A percentile compares a stretch with the other conserved stretches of the same genome.
Conservation (phyloP, 129 eudicot species). For the Artemisia annua region DNA sequence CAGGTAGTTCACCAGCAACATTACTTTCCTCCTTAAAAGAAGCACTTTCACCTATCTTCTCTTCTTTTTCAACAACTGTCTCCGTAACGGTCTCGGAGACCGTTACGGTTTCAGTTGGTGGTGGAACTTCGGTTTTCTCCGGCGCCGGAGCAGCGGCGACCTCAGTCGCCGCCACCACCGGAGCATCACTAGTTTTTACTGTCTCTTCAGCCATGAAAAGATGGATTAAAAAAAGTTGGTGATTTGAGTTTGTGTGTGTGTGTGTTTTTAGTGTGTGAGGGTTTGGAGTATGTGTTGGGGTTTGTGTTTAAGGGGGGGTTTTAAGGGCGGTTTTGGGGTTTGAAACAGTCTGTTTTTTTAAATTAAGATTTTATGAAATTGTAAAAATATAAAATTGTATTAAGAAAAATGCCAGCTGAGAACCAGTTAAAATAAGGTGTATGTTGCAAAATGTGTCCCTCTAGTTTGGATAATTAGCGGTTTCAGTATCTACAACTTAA, state of each 20-base stretch:
- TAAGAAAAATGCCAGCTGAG: constrained; percentile 25
- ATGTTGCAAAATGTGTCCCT: too few relatives aligned
- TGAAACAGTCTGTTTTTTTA: constrained; percentile 56
- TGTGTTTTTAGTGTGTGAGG: constrained; percentile 22
- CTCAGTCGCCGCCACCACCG: constrained; percentile 34
- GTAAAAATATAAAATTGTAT: neutral
- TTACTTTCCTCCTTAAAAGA: constrained; percentile 80
- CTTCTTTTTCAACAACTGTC: constrained; percentile 33
- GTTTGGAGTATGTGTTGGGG: constrained; percentile 21
- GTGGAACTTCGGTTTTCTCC: constrained; percentile 40
- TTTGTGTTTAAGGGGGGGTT: constrained; percentile 32
- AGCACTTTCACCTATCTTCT: constrained; percentile 51
- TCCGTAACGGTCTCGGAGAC: constrained; percentile 26
- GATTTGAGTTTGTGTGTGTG: neutral
- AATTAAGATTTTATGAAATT: neutral
- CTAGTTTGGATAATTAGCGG: too few relatives aligned
- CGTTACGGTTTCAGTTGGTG: constrained; percentile 26
- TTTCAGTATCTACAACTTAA: too few relatives aligned
- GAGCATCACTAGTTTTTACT: constrained; percentile 16
- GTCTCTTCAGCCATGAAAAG: constrained; percentile 65
- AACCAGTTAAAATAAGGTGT: constrained; percentile 11
- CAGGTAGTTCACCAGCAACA: constrained; percentile 66
- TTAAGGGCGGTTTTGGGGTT: constrained; percentile 34
- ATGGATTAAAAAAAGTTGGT: neutral
- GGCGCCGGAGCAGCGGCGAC: constrained; percentile 52